Conservation (phyloP, 768 basidiomycete genomes). For the Leccinum imitatum region DNA sequence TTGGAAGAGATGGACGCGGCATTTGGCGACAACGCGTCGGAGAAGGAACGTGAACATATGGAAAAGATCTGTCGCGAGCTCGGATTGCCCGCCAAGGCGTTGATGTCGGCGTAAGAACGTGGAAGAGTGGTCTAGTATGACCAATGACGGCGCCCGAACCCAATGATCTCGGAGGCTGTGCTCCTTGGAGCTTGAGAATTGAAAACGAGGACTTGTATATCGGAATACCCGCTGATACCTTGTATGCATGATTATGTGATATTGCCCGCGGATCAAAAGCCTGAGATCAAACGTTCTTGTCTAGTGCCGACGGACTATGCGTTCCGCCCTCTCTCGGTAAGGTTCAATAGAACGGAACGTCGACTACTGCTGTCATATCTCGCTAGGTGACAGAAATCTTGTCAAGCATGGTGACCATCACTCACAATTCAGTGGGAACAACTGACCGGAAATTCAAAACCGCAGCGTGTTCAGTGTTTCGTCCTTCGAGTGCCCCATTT, state of each 20-base stretch:
- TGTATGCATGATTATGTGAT: background rate
- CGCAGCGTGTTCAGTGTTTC: too few species aligned
- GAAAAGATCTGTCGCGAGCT: slow-evolving; percentile 28
- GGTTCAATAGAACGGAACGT: too few species aligned
- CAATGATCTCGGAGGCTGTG: background rate
- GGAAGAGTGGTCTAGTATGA: background rate
- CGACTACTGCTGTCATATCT: too few species aligned
- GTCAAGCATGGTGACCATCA: too few species aligned
- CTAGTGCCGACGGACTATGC: too few species aligned
- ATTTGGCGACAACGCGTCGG: slow-evolving; percentile 31
- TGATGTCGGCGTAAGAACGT: slow-evolving; percentile 16
- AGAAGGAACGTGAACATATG: slow-evolving; percentile 29
- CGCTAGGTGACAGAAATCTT: too few species aligned
- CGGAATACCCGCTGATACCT: background rate
- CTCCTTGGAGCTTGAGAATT: background rate
- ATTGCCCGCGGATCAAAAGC: background rate
- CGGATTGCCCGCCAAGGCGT: slow-evolving; percentile 27
- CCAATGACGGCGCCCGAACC: background rate
- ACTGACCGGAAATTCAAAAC: too few species aligned
- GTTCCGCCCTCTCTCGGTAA: too few species aligned
- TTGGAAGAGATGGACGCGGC: slow-evolving; percentile 35
- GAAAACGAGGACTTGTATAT: background rate
- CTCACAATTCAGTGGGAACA: too few species aligned
- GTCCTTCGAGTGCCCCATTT: too few species aligned
- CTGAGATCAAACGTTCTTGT: too few species aligned